Evolutionary conservation across 78 protist species (phyloP).

Genomic region (Dictyostelium capitatum): DNA sequence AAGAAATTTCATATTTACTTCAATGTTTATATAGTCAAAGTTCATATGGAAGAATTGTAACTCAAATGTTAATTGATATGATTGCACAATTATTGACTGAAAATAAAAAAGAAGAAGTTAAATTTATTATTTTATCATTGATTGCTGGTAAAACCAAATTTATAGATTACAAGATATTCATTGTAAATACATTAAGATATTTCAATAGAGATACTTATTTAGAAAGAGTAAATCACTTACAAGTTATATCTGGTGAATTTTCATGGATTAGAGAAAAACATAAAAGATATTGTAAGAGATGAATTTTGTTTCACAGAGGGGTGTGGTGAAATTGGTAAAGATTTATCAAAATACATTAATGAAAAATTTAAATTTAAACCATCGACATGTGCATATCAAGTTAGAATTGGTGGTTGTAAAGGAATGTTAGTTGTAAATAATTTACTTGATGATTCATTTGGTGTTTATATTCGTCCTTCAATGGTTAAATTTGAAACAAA

Average conservation of each 20-base stretch:
- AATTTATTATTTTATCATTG: background rate
- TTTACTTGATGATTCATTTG: background rate
- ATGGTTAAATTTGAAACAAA: constrained; percentile 43
- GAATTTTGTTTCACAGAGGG: constrained; percentile 53
- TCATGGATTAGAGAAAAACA: background rate
- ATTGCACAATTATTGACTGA: background rate
- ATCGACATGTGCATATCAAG: constrained; percentile 50
- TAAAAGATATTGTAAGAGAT: background rate
- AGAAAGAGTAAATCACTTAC: background rate
- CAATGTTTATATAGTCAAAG: background rate
- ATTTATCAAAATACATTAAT: background rate
- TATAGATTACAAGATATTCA: background rate
- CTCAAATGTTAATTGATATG: background rate
- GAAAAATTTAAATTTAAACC: background rate
- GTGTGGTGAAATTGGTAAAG: constrained; percentile 34
- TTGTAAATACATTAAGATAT: background rate
- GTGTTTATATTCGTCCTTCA: constrained; percentile 30
- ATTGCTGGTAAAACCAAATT: background rate
- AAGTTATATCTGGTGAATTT: background rate
- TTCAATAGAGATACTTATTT: background rate
- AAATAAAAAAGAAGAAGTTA: background rate
- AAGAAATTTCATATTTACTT: background rate
- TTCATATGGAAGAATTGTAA: background rate
- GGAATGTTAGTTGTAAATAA: constrained; percentile 50
- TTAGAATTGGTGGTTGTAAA: constrained; percentile 78